Percentiles rank a stretch among this genome's conserved stretches.
phyloP scores from a whole-genome alignment of 1,284 basidiomycete species.

The Kwoniella shivajii region DNA sequence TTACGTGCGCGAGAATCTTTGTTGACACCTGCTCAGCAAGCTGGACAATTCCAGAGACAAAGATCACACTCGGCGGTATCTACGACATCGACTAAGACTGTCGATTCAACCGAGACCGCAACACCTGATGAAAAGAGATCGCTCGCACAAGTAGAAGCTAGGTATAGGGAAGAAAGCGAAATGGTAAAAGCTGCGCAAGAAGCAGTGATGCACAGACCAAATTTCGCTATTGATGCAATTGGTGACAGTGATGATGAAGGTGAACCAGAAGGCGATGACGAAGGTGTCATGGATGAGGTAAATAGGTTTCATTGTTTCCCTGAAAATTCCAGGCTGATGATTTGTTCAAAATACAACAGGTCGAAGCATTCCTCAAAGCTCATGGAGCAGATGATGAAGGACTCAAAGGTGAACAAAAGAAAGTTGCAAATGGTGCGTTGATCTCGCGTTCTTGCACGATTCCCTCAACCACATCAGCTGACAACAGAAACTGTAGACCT shows the following conservation, averaged over 20 bases:
- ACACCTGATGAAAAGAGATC: conserved; percentile 34
- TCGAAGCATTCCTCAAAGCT: conserved; percentile 86
- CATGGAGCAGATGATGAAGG: conserved; percentile 70
- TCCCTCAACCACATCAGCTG: neutral
- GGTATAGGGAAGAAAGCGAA: conserved; percentile 51
- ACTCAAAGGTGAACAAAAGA: conserved; percentile 78
- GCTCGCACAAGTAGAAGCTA: conserved; percentile 21
- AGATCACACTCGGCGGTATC: conserved; percentile 56
- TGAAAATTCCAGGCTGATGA: too few relatives aligned
- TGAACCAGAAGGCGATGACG: conserved; percentile 64
- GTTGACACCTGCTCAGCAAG: conserved; percentile 57
- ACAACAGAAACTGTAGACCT: conserved; percentile 25
- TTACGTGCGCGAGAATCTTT: conserved; percentile 85
- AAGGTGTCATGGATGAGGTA: conserved; percentile 81
- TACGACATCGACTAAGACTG: conserved; percentile 49
- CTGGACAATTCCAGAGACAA: conserved; percentile 31
- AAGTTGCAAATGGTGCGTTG: conserved; percentile 57
- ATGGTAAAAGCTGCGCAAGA: conserved; percentile 77
- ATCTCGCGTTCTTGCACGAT: neutral
- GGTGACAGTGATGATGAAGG: conserved; percentile 74
- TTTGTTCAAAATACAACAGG: conserved; percentile 58
- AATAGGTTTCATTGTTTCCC: too few relatives aligned
- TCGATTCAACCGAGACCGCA: conserved; percentile 55
- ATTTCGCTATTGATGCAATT: conserved; percentile 91
- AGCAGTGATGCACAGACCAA: conserved; percentile 82